Conservation (phyloP, 169 alveolate genomes). For the Cryptosporidium tyzzeri region DNA sequence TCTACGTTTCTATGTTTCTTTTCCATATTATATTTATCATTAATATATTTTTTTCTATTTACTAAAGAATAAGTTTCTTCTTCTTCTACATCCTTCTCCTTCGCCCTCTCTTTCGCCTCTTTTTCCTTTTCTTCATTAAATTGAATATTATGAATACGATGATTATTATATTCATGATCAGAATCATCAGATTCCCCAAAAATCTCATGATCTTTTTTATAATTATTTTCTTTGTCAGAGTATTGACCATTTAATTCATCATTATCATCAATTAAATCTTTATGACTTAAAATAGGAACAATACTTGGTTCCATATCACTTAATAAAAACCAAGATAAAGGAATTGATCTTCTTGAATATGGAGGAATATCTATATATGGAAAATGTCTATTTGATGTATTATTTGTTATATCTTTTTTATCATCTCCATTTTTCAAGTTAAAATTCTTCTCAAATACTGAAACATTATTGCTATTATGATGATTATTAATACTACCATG, state of each 20-base stretch:
- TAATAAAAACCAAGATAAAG: slow-evolving; percentile 68
- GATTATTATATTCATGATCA: no score
- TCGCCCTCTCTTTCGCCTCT: no score
- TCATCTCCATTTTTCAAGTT: not conserved
- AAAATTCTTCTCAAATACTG: not conserved
- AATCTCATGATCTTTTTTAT: not conserved
- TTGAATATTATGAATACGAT: no score
- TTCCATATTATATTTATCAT: not conserved
- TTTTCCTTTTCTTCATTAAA: not conserved
- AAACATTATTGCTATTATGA: no score
- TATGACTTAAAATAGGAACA: slow-evolving; percentile 27
- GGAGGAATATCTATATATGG: slow-evolving; percentile 70
- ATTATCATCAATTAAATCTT: slow-evolving; percentile 8
- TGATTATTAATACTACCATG: not conserved
- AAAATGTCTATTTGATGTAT: not conserved
- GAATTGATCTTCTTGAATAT: slow-evolving; percentile 70
- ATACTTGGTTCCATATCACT: slow-evolving; percentile 71
- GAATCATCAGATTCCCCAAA: not conserved
- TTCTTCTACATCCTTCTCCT: not conserved
- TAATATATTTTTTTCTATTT: not conserved
- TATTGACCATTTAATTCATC: slow-evolving; percentile 1
- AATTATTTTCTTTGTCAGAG: not conserved
- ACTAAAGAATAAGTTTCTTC: not conserved
- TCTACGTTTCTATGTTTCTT: not conserved
- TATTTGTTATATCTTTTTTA: not conserved